Percentiles rank a stretch among this genome's conserved stretches.
These are phyloP conservation scores for Rhamnella rubrinervis DNA, from an alignment of 331 rosid genomes.

Conservation along the genomic window DNA sequence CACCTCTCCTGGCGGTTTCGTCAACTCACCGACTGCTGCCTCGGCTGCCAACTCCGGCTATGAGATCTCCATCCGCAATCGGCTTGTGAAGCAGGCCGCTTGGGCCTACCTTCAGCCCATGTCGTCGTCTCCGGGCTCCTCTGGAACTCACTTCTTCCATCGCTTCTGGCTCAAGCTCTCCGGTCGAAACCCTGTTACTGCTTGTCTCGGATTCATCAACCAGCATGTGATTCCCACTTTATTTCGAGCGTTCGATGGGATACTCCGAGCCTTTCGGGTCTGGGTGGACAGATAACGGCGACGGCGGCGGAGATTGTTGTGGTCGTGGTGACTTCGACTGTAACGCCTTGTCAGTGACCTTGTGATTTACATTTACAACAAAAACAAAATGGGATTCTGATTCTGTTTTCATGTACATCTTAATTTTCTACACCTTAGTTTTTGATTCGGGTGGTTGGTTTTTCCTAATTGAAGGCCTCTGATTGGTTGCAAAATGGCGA, in stretches of 20 bases:
- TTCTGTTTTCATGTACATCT: no score
- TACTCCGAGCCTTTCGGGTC: conserved; percentile 33
- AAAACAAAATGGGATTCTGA: not conserved
- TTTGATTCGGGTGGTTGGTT: no score
- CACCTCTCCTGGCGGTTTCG: conserved; percentile 24
- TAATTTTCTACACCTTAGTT: no score
- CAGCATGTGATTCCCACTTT: conserved; percentile 36
- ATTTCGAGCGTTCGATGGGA: conserved; percentile 34
- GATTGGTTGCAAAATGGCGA: no score
- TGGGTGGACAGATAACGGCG: conserved; percentile 17
- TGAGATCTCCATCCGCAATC: conserved; percentile 83
- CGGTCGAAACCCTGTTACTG: conserved; percentile 18
- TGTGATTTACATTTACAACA: not conserved
- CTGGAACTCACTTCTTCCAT: conserved; percentile 45
- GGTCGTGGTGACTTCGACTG: not conserved
- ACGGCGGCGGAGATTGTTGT: not conserved
- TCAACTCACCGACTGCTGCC: conserved; percentile 33
- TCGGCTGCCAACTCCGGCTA: conserved; percentile 32
- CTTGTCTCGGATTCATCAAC: conserved; percentile 43
- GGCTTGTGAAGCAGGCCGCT: conserved; percentile 94
- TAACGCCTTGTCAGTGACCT: not conserved
- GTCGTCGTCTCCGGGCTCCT: conserved; percentile 51
- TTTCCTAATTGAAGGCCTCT: no score
- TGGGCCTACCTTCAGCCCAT: conserved; percentile 95
- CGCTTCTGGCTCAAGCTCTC: conserved; percentile 41